Conservation (phyloP, 768 basidiomycete genomes). For the Phaffia australis region DNA sequence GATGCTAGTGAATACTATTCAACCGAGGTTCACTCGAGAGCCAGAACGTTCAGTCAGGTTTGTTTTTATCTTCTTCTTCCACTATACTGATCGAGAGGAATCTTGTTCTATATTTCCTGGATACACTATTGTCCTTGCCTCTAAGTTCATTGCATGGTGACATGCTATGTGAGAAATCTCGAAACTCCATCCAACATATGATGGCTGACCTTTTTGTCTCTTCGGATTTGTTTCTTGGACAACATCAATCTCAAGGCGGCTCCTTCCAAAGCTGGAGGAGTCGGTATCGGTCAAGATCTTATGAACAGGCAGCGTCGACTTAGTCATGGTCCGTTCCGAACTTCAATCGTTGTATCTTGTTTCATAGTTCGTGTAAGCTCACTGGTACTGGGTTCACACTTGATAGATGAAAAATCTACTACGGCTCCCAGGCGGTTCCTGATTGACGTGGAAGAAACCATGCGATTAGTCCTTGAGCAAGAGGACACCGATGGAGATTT, state of each 20-base stretch:
- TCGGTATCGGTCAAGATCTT: conserved; percentile 65
- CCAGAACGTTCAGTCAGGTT: conserved; percentile 80
- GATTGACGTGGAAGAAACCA: conserved; percentile 96
- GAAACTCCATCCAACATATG: too few species aligned
- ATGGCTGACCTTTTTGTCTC: background rate
- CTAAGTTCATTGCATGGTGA: too few species aligned
- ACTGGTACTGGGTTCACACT: background rate
- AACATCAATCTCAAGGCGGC: conserved; percentile 46
- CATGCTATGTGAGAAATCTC: too few species aligned
- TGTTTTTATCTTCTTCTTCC: conserved; percentile 31
- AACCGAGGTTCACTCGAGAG: conserved; percentile 63
- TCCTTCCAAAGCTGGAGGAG: conserved; percentile 57
- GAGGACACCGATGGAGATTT: conserved; percentile 97
- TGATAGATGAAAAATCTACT: conserved; percentile 61
- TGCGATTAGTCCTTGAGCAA: conserved; percentile 88
- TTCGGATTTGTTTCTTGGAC: background rate
- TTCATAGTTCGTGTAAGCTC: conserved; percentile 1
- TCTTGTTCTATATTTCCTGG: too few species aligned
- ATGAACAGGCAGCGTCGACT: conserved; percentile 64
- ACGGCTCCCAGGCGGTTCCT: conserved; percentile 75
- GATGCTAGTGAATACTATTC: conserved; percentile 78
- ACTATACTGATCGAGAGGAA: too few species aligned
- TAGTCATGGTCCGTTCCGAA: conserved; percentile 53
- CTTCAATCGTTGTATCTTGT: background rate
- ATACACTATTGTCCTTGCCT: too few species aligned